A percentile compares a stretch with the other conserved stretches of the same genome.
Evolutionary conservation across 2,329 filamentous ascomycete species (phyloP).

Genomic region (Colletotrichum tropicale): DNA sequence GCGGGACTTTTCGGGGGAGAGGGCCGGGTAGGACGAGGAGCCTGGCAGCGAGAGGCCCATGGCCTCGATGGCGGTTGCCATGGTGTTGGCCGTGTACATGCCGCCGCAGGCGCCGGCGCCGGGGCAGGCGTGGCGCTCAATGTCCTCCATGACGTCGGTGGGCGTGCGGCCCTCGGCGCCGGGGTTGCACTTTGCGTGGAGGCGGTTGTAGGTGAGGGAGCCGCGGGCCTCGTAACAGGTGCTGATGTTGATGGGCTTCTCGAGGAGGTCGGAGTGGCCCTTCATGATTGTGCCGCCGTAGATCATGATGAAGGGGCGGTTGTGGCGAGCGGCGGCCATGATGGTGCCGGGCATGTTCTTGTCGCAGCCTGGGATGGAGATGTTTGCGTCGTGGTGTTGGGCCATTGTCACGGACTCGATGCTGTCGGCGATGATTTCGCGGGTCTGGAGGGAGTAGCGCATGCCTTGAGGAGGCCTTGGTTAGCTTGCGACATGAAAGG

Average conservation of each 20-base stretch:
- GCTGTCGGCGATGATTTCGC: constrained; percentile 92
- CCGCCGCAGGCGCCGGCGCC: constrained; percentile 74
- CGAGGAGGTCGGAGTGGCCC: constrained; percentile 79
- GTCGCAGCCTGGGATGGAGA: constrained; percentile 91
- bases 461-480: constrained; percentile 64
- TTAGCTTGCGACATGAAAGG: background rate
- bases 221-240: constrained; percentile 89
- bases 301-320: constrained; percentile 92
- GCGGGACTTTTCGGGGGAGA: constrained; percentile 81
- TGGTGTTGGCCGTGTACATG: constrained; percentile 95
- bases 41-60: constrained; percentile 85
- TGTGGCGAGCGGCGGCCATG: constrained; percentile 90
- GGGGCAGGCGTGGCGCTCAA: constrained; percentile 77
- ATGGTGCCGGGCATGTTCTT: constrained; percentile 97
- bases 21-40: constrained; percentile 82
- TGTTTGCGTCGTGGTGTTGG: constrained; percentile 91
- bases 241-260: constrained; percentile 83
- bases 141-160: constrained; percentile 82
- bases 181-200: constrained; percentile 71
- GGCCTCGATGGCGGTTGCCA: constrained; percentile 89
- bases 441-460: constrained; percentile 88
- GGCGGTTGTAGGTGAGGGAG: constrained; percentile 77
- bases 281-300: constrained; percentile 92
- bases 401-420: constrained; percentile 93
- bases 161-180: constrained; percentile 69